Percentiles rank a stretch among this genome's conserved stretches.
Evolutionary conservation across 768 basidiomycete species (phyloP).

Genomic region (Cyclocybe cylindracea): DNA sequence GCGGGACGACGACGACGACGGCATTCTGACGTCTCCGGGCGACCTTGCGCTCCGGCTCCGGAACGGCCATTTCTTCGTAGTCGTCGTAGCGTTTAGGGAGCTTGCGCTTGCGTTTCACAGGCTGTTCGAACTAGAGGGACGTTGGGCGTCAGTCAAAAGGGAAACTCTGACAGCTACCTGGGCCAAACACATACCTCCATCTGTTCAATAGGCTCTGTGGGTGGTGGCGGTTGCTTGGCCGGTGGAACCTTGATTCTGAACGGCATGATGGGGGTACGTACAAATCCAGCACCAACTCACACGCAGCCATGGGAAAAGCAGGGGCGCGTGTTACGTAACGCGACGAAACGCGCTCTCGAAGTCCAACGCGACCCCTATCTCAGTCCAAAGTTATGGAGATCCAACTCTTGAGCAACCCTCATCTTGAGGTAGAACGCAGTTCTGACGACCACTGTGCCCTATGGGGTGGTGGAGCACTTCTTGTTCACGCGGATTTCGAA

Average conservation of each 20-base stretch:
- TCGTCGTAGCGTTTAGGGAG: slow-evolving; percentile 18
- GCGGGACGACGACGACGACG: background rate
- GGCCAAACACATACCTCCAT: slow-evolving; percentile 19
- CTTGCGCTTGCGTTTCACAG: slow-evolving; percentile 19
- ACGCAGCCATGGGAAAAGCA: background rate
- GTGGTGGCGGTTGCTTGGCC: slow-evolving; percentile 14
- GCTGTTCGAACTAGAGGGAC: slow-evolving; percentile 2
- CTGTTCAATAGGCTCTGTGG: slow-evolving; percentile 5
- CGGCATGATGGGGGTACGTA: slow-evolving; percentile 11
- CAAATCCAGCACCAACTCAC: background rate
- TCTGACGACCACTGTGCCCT: too few relatives aligned
- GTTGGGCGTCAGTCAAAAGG: background rate
- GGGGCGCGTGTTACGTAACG: background rate
- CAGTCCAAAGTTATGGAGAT: background rate
- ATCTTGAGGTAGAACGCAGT: too few relatives aligned
- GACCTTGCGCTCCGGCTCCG: slow-evolving; percentile 6
- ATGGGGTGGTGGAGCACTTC: too few relatives aligned
- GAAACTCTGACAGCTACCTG: background rate
- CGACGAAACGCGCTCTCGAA: background rate
- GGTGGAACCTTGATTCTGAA: slow-evolving; percentile 24
- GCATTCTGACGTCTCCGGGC: slow-evolving; percentile 7
- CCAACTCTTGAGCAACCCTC: too few relatives aligned
- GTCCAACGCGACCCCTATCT: background rate
- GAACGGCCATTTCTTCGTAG: slow-evolving; percentile 12
- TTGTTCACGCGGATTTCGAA: too few relatives aligned